Conservation (phyloP, 352 stramenopile genomes). For the Pythium plurisporium region DNA sequence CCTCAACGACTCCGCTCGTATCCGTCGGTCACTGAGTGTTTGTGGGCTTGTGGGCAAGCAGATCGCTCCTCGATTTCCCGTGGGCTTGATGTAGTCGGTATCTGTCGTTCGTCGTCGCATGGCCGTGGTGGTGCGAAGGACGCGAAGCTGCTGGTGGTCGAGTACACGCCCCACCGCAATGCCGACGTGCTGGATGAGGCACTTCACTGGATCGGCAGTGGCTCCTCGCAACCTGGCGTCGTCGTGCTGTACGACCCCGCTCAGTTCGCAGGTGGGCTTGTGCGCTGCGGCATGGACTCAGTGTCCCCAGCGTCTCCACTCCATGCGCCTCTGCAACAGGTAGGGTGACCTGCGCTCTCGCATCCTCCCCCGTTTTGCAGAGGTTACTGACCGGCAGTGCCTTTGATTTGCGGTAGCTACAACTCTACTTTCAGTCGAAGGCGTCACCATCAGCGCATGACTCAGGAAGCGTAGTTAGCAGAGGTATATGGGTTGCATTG, state of each 20-base stretch:
- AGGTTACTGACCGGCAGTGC: not conserved
- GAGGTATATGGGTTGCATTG: not conserved
- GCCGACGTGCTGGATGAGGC: not conserved
- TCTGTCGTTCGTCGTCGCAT: not conserved
- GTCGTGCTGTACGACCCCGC: slow-evolving; percentile 12
- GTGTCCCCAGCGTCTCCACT: slow-evolving; percentile 1
- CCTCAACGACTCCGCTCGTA: not conserved
- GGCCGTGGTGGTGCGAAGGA: not conserved
- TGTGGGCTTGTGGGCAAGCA: not conserved
- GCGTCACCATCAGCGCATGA: not conserved
- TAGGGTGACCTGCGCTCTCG: too few species aligned
- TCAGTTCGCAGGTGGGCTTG: slow-evolving; percentile 9
- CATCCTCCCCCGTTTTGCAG: too few species aligned
- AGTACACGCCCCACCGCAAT: not conserved
- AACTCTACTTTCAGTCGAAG: not conserved
- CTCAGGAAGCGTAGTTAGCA: not conserved
- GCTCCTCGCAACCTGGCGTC: not conserved
- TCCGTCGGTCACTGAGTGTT: not conserved
- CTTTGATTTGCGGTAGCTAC: not conserved
- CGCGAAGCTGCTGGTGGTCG: not conserved
- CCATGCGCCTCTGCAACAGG: not conserved
- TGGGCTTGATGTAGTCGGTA: not conserved
- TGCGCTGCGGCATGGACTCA: slow-evolving; percentile 1
- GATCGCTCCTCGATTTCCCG: not conserved
- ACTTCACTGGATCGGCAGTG: not conserved